Percentiles rank a stretch among this genome's conserved stretches.
phyloP scores from a whole-genome alignment of 768 basidiomycete genomes.

The Nidularia pulvinata region DNA sequence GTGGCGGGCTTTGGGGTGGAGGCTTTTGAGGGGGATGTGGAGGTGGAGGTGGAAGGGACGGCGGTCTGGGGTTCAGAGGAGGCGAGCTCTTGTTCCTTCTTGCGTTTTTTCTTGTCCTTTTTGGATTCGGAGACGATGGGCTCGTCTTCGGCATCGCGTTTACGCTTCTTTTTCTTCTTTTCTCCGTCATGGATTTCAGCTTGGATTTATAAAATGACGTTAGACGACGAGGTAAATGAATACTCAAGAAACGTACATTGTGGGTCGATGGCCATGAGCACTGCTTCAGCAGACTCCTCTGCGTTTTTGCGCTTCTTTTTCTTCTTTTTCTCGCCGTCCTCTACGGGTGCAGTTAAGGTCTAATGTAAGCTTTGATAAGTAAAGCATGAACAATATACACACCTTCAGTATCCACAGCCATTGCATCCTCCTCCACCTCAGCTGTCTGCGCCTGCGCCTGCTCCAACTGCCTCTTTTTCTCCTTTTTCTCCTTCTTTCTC shows the following conservation, averaged over 20 bases:
- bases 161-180: slow-evolving; percentile 38
- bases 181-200: slow-evolving; percentile 9
- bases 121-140: slow-evolving; percentile 4
- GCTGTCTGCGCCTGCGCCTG: slow-evolving; percentile 13
- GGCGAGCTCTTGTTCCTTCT: slow-evolving; percentile 4
- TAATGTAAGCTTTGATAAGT: background rate
- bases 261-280: slow-evolving; percentile 14
- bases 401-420: slow-evolving; percentile 14
- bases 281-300: slow-evolving; percentile 8
- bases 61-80: slow-evolving; percentile 12
- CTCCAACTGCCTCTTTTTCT: slow-evolving; percentile 16
- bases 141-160: slow-evolving; percentile 26
- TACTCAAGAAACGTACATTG: slow-evolving; percentile 11
- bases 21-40: slow-evolving; percentile 13
- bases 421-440: slow-evolving; percentile 5
- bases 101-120: slow-evolving; percentile 3
- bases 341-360: background rate
- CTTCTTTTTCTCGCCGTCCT: slow-evolving; percentile 22
- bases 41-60: slow-evolving; percentile 10
- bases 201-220: background rate
- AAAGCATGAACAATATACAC: slow-evolving; percentile 3
- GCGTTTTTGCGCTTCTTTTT: slow-evolving; percentile 17
- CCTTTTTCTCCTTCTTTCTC: slow-evolving; percentile 18
- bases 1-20: slow-evolving; percentile 8
- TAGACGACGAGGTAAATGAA: background rate